phyloP scores from a whole-genome alignment of 2,329 filamentous ascomycete genomes.

The Fusarium hostae region DNA sequence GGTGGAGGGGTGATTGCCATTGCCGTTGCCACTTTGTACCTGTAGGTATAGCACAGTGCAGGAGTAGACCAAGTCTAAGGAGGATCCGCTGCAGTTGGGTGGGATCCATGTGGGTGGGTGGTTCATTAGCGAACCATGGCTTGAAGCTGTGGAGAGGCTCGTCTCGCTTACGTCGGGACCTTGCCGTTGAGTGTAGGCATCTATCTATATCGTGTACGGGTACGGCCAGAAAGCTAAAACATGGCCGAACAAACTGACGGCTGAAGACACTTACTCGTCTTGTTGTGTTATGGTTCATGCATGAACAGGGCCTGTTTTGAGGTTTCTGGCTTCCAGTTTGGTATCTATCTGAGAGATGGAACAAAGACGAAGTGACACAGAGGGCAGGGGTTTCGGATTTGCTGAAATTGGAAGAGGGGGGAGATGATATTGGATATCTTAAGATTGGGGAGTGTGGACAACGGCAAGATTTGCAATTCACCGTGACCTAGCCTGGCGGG shows the following conservation, averaged over 20 bases:
- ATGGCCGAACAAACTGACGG: slow-evolving; percentile 28
- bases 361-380: slow-evolving; percentile 38
- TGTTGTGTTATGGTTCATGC: slow-evolving; percentile 24
- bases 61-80: slow-evolving; percentile 3
- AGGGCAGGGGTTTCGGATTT: slow-evolving; percentile 21
- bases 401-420: slow-evolving; percentile 32
- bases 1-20: slow-evolving; percentile 21
- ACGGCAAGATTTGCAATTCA: slow-evolving; percentile 40
- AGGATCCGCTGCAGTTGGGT: slow-evolving; percentile 19
- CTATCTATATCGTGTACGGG: slow-evolving; percentile 12
- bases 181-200: slow-evolving; percentile 18
- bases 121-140: slow-evolving; percentile 21
- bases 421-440: slow-evolving; percentile 35
- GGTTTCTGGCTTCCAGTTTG: slow-evolving; percentile 15
- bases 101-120: slow-evolving; percentile 19
- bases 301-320: slow-evolving; percentile 20
- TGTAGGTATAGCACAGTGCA: slow-evolving; percentile 16
- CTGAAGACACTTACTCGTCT: slow-evolving; percentile 17
- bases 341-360: slow-evolving; percentile 22
- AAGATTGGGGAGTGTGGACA: slow-evolving; percentile 35
- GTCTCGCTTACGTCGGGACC: slow-evolving; percentile 30
- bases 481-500: slow-evolving; percentile 28
- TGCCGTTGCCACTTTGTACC: slow-evolving; percentile 22
- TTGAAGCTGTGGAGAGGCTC: slow-evolving; percentile 31
- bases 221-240: slow-evolving; percentile 28